A percentile compares a stretch with the other conserved stretches of the same genome.
These are phyloP conservation scores for Claviceps pazoutovae DNA, from an alignment of 2,329 filamentous ascomycete species.

Conservation along the genomic window DNA sequence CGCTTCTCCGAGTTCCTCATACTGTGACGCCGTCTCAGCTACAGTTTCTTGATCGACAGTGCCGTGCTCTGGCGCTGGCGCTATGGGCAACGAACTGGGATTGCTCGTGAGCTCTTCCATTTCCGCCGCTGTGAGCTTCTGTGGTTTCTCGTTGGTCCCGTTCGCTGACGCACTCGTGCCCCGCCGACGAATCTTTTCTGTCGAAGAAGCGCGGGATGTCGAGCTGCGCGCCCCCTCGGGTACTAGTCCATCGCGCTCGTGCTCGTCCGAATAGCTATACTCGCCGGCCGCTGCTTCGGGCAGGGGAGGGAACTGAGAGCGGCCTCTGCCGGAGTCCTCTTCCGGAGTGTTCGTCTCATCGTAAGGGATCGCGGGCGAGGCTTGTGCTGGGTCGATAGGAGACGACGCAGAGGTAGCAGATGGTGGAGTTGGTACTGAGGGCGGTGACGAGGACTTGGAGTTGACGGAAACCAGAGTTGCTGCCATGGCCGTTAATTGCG, in stretches of 20 bases:
- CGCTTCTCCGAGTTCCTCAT: constrained; percentile 9
- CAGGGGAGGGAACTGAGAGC: constrained; percentile 1
- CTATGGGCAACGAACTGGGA: constrained; percentile 44
- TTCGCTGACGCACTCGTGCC: constrained; percentile 18
- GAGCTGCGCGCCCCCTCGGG: background rate
- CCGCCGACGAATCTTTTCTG: constrained; percentile 8
- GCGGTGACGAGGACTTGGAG: constrained; percentile 7
- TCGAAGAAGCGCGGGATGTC: background rate
- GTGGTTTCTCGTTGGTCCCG: constrained; percentile 28
- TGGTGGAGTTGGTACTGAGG: constrained; percentile 2
- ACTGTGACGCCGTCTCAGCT: constrained; percentile 14
- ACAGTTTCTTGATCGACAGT: constrained; percentile 16
- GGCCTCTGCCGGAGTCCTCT: constrained; percentile 11
- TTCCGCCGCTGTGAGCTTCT: constrained; percentile 42
- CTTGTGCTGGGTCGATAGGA: background rate
- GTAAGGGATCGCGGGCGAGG: constrained; percentile 12
- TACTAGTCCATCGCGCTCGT: background rate
- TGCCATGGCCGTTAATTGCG: constrained; percentile 10
- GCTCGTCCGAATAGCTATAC: background rate
- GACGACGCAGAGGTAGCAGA: background rate
- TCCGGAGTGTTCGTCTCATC: constrained; percentile 19
- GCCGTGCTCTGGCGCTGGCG: constrained; percentile 23
- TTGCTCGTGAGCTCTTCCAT: constrained; percentile 44
- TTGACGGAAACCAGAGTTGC: constrained; percentile 12
- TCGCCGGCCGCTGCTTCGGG: background rate